Percentiles rank a stretch among this genome's conserved stretches.
Evolutionary conservation across 2,329 filamentous ascomycete genomes (phyloP).

Genomic region (Setomelanomma holmii): DNA sequence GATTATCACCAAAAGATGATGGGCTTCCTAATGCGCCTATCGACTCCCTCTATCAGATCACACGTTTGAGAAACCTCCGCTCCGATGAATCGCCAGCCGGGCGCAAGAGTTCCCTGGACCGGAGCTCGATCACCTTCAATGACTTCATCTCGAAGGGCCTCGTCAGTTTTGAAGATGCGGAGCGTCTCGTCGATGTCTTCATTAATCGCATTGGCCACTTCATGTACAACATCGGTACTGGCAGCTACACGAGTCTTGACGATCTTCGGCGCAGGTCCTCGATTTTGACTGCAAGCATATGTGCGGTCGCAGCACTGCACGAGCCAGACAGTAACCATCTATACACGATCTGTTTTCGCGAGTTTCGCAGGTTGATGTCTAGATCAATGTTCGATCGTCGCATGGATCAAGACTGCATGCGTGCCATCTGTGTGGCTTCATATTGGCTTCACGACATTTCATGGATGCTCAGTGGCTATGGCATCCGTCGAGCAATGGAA

Average conservation of each 20-base stretch:
- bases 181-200: constrained; percentile 52
- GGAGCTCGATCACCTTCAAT: constrained; percentile 13
- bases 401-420: constrained; percentile 64
- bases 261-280: constrained; percentile 61
- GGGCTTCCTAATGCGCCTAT: constrained; percentile 48
- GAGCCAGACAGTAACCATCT: constrained; percentile 61
- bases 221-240: constrained; percentile 55
- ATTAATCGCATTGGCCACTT: constrained; percentile 56
- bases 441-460: constrained; percentile 70
- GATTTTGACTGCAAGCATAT: constrained; percentile 62
- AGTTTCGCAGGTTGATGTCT: constrained; percentile 64
- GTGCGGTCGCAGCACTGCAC: constrained; percentile 66
- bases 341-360: constrained; percentile 63
- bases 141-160: constrained; percentile 61
- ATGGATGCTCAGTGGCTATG: constrained; percentile 67
- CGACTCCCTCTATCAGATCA: constrained; percentile 59
- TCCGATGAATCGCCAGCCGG: constrained; percentile 52
- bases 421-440: constrained; percentile 66
- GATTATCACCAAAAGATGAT: constrained; percentile 35
- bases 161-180: constrained; percentile 53
- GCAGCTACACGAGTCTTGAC: constrained; percentile 54
- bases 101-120: constrained; percentile 10
- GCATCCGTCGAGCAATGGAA: constrained; percentile 59
- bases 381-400: constrained; percentile 65
- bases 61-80: constrained; percentile 46